phyloP scores from a whole-genome alignment of 768 basidiomycete species.

The Pulveroboletus sp. region DNA sequence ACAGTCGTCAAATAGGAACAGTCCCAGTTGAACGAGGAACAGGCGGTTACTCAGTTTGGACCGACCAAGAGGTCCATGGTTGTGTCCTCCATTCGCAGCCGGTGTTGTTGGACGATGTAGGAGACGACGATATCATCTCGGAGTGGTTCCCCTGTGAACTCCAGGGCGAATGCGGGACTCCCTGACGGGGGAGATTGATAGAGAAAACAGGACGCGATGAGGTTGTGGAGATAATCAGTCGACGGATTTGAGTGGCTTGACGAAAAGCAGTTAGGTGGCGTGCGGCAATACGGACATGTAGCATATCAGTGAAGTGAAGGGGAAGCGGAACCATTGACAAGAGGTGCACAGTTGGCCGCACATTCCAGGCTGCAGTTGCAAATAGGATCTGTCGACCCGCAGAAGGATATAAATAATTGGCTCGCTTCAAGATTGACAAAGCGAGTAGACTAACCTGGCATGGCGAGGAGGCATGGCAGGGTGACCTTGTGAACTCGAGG shows the following conservation, averaged over 20 bases:
- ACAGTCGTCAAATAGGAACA: neutral
- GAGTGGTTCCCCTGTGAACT: conserved; percentile 21
- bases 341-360: conserved; percentile 19
- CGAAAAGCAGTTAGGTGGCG: conserved; percentile 26
- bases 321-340: conserved; percentile 24
- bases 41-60: neutral
- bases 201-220: conserved; percentile 11
- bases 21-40: too few relatives aligned
- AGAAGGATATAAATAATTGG: neutral
- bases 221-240: too few relatives aligned
- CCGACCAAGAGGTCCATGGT: conserved; percentile 25
- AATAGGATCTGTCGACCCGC: conserved; percentile 27
- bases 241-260: conserved; percentile 11
- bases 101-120: conserved; percentile 26
- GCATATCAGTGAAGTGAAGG: conserved; percentile 19
- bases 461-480: conserved; percentile 25
- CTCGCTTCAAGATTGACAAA: too few relatives aligned
- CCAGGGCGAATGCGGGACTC: conserved; percentile 20
- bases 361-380: conserved; percentile 24
- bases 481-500: conserved; percentile 4
- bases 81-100: conserved; percentile 19
- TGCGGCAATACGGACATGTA: neutral
- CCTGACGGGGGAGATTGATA: neutral
- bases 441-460: conserved; percentile 16
- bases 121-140: conserved; percentile 27